Conservation (phyloP, 192 early-diverging fungal genomes). For the Funneliformis mosseae region DNA sequence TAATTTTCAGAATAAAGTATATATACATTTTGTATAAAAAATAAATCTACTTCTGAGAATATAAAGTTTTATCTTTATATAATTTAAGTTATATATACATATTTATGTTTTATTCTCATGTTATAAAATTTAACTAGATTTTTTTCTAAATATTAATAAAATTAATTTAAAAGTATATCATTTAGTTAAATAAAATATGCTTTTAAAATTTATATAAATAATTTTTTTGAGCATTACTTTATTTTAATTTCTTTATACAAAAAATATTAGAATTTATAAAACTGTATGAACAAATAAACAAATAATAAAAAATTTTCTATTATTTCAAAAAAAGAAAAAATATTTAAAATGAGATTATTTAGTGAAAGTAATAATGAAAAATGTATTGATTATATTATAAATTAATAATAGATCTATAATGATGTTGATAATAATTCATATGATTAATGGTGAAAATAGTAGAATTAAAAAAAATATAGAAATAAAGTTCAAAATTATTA, state of each 20-base stretch:
- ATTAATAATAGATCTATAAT: too few species aligned
- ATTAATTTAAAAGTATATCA: conserved; percentile 17
- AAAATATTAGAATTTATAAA: conserved; percentile 22
- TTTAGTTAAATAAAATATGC: too few species aligned
- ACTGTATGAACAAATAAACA: too few species aligned
- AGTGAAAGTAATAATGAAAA: too few species aligned
- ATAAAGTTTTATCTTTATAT: conserved; percentile 42
- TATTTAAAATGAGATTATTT: too few species aligned
- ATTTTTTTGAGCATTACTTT: too few species aligned
- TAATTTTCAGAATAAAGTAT: conserved; percentile 34
- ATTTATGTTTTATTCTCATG: conserved; percentile 29
- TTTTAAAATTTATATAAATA: too few species aligned
- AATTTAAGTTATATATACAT: conserved; percentile 35
- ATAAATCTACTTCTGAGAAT: conserved; percentile 40
- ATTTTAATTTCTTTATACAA: too few species aligned
- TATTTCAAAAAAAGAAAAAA: neutral
- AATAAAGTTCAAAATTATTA: neutral
- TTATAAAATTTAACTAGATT: conserved; percentile 10
- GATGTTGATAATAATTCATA: too few species aligned
- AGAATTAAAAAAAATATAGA: conserved; percentile 30
- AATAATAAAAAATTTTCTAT: too few species aligned
- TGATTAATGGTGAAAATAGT: too few species aligned
- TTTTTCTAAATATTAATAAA: neutral
- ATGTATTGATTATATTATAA: too few species aligned
- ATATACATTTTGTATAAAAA: conserved; percentile 38